Conservation (phyloP, 495 filamentous ascomycete species). For the Beverwykella pulmonaria region DNA sequence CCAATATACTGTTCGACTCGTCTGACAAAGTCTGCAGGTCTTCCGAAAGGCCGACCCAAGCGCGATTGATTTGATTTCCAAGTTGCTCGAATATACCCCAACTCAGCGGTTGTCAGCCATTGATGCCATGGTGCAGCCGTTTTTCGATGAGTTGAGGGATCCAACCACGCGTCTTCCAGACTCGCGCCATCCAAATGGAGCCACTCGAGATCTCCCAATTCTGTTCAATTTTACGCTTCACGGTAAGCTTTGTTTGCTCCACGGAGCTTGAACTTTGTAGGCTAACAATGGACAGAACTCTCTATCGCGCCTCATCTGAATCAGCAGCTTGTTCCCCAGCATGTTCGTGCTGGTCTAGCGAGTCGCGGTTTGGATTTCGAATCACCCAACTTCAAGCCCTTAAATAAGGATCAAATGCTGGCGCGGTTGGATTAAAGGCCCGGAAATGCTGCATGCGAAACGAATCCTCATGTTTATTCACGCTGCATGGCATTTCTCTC, state of each 20-base stretch:
- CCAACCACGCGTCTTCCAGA: conserved; percentile 86
- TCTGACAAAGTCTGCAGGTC: conserved; percentile 57
- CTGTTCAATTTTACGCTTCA: conserved; percentile 94
- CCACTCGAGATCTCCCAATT: conserved; percentile 75
- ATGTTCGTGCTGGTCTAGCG: conserved; percentile 73
- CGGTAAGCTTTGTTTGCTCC: conserved; percentile 60
- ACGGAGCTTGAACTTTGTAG: background rate
- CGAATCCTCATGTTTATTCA: conserved; percentile 33
- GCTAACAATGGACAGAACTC: conserved; percentile 65
- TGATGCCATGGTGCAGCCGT: conserved; percentile 96
- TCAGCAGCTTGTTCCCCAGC: conserved; percentile 78
- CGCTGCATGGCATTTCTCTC: conserved; percentile 32
- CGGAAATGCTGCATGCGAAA: conserved; percentile 31
- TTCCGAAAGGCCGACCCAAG: conserved; percentile 92
- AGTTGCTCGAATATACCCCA: conserved; percentile 92
- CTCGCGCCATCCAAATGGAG: conserved; percentile 80
- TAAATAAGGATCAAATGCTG: conserved; percentile 94
- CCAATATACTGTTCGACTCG: background rate
- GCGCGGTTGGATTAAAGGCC: conserved; percentile 86
- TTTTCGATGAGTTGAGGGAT: conserved; percentile 96
- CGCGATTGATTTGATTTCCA: conserved; percentile 93
- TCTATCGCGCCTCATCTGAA: conserved; percentile 91
- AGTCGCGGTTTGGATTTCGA: conserved; percentile 86
- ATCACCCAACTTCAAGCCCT: conserved; percentile 74
- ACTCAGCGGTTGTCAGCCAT: conserved; percentile 92